A percentile compares a stretch with the other conserved stretches of the same genome.
These are phyloP conservation scores for Dysphania ambrosioides DNA, from an alignment of 148 eudicot genomes.

Conservation along the genomic window DNA sequence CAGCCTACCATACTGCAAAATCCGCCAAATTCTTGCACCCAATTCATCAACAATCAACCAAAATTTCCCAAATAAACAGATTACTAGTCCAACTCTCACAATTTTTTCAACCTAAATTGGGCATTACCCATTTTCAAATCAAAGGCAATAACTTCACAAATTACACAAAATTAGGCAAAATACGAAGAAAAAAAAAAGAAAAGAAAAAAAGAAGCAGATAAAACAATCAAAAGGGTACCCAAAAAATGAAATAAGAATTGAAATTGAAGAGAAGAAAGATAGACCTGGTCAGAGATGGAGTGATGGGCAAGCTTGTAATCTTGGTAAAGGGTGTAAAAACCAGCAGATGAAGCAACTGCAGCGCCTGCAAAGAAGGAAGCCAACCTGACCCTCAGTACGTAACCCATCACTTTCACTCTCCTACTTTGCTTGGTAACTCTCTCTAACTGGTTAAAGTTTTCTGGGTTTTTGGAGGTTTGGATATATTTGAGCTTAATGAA, in stretches of 20 bases:
- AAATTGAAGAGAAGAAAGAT: background rate
- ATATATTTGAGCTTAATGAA: background rate
- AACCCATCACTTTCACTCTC: slow-evolving; percentile 39
- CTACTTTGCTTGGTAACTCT: slow-evolving; percentile 3
- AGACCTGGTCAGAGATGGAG: slow-evolving; percentile 58
- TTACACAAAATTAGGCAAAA: slow-evolving; percentile 7
- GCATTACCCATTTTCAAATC: background rate
- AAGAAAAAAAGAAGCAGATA: background rate
- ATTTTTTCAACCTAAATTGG: background rate
- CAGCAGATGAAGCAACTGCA: slow-evolving; percentile 58
- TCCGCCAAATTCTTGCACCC: background rate
- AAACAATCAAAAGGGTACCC: background rate
- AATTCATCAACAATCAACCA: background rate
- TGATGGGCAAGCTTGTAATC: slow-evolving; percentile 70
- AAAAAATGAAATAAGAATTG: background rate
- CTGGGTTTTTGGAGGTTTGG: background rate
- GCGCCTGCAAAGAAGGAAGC: slow-evolving; percentile 75
- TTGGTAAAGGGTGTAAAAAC: slow-evolving; percentile 55
- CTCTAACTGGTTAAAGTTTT: background rate
- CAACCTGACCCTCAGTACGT: slow-evolving; percentile 56
- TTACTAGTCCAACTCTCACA: background rate
- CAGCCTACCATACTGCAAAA: too few relatives aligned
- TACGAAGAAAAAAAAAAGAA: background rate
- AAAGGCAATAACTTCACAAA: slow-evolving; percentile 5
- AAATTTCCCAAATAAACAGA: background rate